phyloP scores from a whole-genome alignment of 192 early-diverging fungal genomes.

The Endogone sp. region DNA sequence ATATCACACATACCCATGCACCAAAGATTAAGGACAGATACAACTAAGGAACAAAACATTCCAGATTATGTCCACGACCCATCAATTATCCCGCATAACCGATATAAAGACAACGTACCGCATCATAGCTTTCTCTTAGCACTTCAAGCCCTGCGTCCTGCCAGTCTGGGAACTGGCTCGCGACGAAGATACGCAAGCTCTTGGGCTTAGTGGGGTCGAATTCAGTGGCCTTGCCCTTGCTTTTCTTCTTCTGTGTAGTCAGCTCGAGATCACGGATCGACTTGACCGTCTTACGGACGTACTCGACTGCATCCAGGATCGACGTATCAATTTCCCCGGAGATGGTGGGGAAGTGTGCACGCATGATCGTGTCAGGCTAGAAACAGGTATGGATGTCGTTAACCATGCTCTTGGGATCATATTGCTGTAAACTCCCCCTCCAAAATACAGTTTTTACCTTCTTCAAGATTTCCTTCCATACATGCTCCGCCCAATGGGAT shows the following conservation, averaged over 20 bases:
- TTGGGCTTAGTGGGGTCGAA: slow-evolving; percentile 62
- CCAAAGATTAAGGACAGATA: not conserved
- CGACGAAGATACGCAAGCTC: slow-evolving; percentile 75
- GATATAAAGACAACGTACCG: slow-evolving; percentile 4
- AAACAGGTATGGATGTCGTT: too few relatives aligned
- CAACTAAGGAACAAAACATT: too few relatives aligned
- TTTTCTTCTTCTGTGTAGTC: slow-evolving; percentile 72
- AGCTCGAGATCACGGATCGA: slow-evolving; percentile 79
- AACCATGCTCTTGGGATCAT: too few relatives aligned
- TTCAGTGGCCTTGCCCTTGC: slow-evolving; percentile 58
- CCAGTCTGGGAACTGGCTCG: slow-evolving; percentile 88
- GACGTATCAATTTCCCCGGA: slow-evolving; percentile 60
- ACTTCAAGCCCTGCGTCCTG: slow-evolving; percentile 67
- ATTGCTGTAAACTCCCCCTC: too few relatives aligned
- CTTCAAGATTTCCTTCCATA: slow-evolving; percentile 79
- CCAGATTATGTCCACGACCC: too few relatives aligned
- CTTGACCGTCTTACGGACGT: slow-evolving; percentile 71
- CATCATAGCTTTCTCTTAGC: slow-evolving; percentile 55
- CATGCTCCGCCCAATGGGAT: slow-evolving; percentile 92
- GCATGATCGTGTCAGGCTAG: slow-evolving; percentile 41
- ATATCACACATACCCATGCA: not conserved
- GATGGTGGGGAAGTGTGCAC: slow-evolving; percentile 55
- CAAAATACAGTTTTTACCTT: slow-evolving; percentile 52
- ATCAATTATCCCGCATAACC: too few relatives aligned
- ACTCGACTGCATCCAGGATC: slow-evolving; percentile 71